Percentiles rank a stretch among this genome's conserved stretches.
Conservation (phyloP, 1,139 yeast species). For the Taphrina pruni region DNA sequence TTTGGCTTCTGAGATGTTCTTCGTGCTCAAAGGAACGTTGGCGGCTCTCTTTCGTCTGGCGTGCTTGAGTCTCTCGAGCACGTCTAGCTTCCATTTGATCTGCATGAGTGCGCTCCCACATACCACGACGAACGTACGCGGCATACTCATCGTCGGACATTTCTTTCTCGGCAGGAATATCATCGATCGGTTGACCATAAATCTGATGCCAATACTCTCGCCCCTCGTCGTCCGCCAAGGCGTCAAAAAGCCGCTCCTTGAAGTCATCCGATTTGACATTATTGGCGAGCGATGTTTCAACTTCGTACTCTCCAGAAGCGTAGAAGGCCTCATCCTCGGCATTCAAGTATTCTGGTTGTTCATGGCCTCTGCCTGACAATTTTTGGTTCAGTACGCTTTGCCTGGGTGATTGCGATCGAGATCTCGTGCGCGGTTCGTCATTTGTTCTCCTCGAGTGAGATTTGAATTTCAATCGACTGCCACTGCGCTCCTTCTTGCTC, state of each 20-base stretch:
- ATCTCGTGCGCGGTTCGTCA: neutral
- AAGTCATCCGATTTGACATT: slow-evolving; percentile 5
- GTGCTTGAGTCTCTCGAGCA: neutral
- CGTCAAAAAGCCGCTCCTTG: slow-evolving; percentile 21
- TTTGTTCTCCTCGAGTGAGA: too few species aligned
- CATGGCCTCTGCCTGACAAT: neutral
- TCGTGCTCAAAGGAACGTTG: neutral
- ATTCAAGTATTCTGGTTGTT: neutral
- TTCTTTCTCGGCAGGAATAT: slow-evolving; percentile 6
- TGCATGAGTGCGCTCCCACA: slow-evolving; percentile 25
- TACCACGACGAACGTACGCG: slow-evolving; percentile 26
- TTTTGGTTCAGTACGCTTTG: neutral
- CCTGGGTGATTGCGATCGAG: neutral
- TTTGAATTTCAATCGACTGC: neutral
- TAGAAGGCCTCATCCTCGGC: slow-evolving; percentile 29
- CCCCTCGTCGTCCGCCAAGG: slow-evolving; percentile 30
- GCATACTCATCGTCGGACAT: slow-evolving; percentile 30
- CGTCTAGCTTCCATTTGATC: slow-evolving; percentile 3
- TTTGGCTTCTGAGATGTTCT: neutral
- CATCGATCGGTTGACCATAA: slow-evolving; percentile 19
- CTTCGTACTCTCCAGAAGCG: slow-evolving; percentile 3
- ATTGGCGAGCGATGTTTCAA: slow-evolving; percentile 4
- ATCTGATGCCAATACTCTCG: slow-evolving; percentile 21
- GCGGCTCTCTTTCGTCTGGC: neutral
- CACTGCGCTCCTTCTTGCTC: neutral